phyloP scores from a whole-genome alignment of 139 green algal genomes.

The Desmodesmus armatus region DNA sequence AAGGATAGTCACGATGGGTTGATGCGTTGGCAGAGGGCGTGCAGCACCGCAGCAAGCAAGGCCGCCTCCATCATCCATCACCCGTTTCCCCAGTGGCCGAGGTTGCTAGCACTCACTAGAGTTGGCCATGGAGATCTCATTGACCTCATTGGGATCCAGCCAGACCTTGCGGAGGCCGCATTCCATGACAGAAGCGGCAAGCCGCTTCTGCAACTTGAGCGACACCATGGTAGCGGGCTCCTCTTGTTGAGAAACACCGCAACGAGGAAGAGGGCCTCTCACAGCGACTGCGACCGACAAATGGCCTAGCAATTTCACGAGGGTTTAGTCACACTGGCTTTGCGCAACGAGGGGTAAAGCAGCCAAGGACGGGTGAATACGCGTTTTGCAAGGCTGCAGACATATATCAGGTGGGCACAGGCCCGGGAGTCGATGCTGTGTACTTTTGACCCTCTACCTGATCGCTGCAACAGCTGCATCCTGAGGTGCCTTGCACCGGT shows the following conservation, averaged over 20 bases:
- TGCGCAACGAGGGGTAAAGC: conserved; percentile 4
- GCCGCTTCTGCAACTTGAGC: conserved; percentile 99
- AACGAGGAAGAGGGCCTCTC: conserved; percentile 15
- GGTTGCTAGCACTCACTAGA: conserved; percentile 84
- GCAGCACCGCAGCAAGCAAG: too few species aligned
- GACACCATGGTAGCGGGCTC: conserved; percentile 88
- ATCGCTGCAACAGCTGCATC: neutral
- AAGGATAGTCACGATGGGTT: too few species aligned
- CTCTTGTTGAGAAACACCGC: neutral
- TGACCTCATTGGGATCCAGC: conserved; percentile 99
- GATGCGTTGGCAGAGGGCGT: too few species aligned
- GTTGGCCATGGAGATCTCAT: conserved; percentile 99
- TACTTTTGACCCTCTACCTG: neutral
- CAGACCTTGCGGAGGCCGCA: conserved; percentile 97
- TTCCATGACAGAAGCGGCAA: conserved; percentile 94
- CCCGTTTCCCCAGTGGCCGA: neutral
- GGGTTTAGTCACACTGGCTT: too few species aligned
- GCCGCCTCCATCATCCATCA: too few species aligned
- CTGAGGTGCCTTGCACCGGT: too few species aligned
- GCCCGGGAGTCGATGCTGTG: neutral
- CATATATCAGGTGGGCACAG: neutral
- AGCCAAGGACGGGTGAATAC: neutral
- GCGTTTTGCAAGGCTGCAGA: neutral
- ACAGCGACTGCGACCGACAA: too few species aligned
- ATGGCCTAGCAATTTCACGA: too few species aligned